Percentiles rank a stretch among this genome's conserved stretches.
Evolutionary conservation across 345 rosid genomes (phyloP).

Genomic region (Cardamine occulta): DNA sequence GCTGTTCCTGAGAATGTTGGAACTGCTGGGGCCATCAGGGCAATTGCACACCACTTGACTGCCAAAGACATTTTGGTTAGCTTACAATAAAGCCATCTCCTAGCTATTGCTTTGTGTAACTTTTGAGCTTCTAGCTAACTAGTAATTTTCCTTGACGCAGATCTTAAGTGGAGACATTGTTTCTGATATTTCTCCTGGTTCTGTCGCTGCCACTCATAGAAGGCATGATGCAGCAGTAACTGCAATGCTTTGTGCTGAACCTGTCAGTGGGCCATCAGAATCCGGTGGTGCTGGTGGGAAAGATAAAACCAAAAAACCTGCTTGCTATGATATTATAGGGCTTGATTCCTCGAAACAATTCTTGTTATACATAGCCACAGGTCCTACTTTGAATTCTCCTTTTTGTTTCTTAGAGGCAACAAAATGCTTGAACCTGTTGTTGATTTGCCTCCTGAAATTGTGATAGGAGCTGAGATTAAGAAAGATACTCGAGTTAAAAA

Average conservation of each 20-base stretch:
- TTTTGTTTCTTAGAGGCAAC: constrained; percentile 27
- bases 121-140: constrained; percentile 23
- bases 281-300: constrained; percentile 72
- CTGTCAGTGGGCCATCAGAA: constrained; percentile 81
- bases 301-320: constrained; percentile 90
- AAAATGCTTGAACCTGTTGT: constrained; percentile 25
- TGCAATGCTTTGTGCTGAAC: constrained; percentile 83
- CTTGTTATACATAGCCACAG: constrained; percentile 80
- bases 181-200: constrained; percentile 95
- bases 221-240: constrained; percentile 88
- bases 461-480: constrained; percentile 74
- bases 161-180: constrained; percentile 97
- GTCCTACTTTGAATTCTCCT: constrained; percentile 44
- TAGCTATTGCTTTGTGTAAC: constrained; percentile 5
- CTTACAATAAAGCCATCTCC: constrained; percentile 25
- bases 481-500: constrained; percentile 77
- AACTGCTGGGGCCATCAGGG: constrained; percentile 93
- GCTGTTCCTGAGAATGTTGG: constrained; percentile 91
- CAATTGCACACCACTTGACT: constrained; percentile 83
- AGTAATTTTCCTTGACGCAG: constrained; percentile 49
- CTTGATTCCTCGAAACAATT: constrained; percentile 78
- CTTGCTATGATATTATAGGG: constrained; percentile 74
- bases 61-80: constrained; percentile 92
- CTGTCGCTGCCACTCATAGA: constrained; percentile 91
- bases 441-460: constrained; percentile 26